phyloP scores from a whole-genome alignment of 306 rosid genomes.

The Calophaca sinica region DNA sequence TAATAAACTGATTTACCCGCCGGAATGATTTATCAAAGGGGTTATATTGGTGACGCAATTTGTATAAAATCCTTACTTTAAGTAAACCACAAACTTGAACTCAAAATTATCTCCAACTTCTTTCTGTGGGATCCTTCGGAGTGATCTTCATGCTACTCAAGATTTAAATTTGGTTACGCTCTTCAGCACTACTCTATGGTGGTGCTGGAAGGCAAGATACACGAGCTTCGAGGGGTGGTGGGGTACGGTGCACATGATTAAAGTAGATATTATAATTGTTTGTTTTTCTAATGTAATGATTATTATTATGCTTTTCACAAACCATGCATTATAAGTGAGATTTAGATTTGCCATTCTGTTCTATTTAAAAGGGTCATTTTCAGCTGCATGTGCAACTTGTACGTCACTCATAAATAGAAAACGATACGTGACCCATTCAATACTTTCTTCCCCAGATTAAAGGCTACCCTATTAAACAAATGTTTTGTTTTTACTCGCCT shows the following conservation, averaged over 20 bases:
- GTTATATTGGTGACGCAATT: not conserved
- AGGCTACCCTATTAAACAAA: slow-evolving; percentile 33
- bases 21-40: slow-evolving; percentile 10
- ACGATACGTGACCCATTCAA: slow-evolving; percentile 57
- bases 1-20: not conserved
- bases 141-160: slow-evolving; percentile 49
- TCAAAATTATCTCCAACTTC: slow-evolving; percentile 36
- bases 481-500: slow-evolving; percentile 40
- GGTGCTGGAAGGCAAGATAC: slow-evolving; percentile 29
- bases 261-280: slow-evolving; percentile 8
- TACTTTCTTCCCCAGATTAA: slow-evolving; percentile 40
- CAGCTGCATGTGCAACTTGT: slow-evolving; percentile 66
- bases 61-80: slow-evolving; percentile 28
- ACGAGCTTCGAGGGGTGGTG: not conserved
- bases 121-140: slow-evolving; percentile 27
- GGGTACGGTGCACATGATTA: slow-evolving; percentile 39
- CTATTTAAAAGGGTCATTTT: slow-evolving; percentile 56
- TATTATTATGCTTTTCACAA: slow-evolving; percentile 4
- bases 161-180: slow-evolving; percentile 33
- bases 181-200: slow-evolving; percentile 37
- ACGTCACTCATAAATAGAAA: slow-evolving; percentile 54
- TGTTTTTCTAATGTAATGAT: slow-evolving; percentile 29
- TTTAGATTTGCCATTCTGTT: slow-evolving; percentile 34
- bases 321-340: slow-evolving; percentile 31
- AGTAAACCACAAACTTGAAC: slow-evolving; percentile 43